Evolutionary conservation across 2,329 filamentous ascomycete genomes (phyloP), one percentile per base, ranked within the genome.

Genomic region (Microdochium nivale): DNA sequence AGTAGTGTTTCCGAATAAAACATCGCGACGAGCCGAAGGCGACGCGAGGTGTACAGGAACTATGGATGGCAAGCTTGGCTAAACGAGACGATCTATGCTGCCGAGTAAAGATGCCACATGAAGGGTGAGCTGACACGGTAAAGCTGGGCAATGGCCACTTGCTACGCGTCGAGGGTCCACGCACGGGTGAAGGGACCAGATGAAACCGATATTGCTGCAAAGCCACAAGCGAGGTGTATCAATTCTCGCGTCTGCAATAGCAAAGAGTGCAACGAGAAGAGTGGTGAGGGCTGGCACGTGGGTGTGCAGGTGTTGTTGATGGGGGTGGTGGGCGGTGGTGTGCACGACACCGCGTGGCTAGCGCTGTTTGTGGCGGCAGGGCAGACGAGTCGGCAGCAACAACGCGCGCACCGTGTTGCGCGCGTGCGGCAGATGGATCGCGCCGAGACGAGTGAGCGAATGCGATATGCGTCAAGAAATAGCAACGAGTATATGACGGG

Each of bases 1-100:
- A 99, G 82, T 54, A 99, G 82, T 51, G 90, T 90, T 76, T 96
- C 90, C 51, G 94, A 96, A 71, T 96, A 97, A 74, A 99, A 99
- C 94, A 99, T 99, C 67, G 65, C 74, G 72, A 60, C 57, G 60
- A 60, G 65, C 60, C 62, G 55, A 59, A 58, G 53, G 52, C 52
- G 51, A 52, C 51, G 54, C 25, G 21, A 52, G 47, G 27, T 59
- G 55, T 56, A 52, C 53, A 51, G 48, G 52, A 44, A 54, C 51
- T 16, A 44, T 44, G 9, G 23, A 19, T 11, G 16, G 44, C 40
- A 44, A 25, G 10, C 27, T 24, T 14, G 30, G 30, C 8, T 33
- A 35, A 35, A 33, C 5, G 13, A 32, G 13, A 19, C 21, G 40
- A 44, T 44, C 40, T 44, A 44, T 44, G 40, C 13, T 44, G 40